phyloP scores from a whole-genome alignment of 148 eudicot genomes.

The Persicaria tinctoria region DNA sequence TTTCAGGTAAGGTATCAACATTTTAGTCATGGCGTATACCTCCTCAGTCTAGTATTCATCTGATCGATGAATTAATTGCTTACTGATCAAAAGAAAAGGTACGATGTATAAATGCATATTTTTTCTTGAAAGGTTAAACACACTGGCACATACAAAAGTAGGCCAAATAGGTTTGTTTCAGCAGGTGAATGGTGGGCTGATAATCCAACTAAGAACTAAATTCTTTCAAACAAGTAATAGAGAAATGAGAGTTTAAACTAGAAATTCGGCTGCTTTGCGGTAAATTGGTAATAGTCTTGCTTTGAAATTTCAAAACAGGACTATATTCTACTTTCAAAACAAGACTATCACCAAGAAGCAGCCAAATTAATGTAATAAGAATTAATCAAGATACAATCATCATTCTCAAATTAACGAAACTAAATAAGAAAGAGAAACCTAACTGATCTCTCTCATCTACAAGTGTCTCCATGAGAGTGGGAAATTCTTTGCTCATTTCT shows the following conservation, averaged over 20 bases:
- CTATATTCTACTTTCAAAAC: not conserved
- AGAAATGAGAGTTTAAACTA: not conserved
- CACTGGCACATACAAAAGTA: not conserved
- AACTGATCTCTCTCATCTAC: conserved; percentile 91
- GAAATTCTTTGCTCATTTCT: conserved; percentile 94
- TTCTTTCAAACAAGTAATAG: not conserved
- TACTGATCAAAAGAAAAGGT: not conserved
- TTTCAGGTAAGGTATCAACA: too few relatives aligned
- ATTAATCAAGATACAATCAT: not conserved
- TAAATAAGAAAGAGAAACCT: conserved; percentile 30
- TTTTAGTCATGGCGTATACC: not conserved
- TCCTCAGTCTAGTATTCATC: not conserved
- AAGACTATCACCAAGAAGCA: not conserved
- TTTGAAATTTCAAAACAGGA: not conserved
- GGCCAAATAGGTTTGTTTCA: not conserved
- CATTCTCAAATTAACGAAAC: not conserved
- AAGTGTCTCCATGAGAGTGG: conserved; percentile 89
- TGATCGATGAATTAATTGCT: not conserved
- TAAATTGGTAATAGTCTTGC: too few relatives aligned
- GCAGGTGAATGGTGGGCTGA: not conserved
- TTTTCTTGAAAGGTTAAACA: not conserved
- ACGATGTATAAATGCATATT: not conserved
- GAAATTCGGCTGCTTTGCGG: not conserved
- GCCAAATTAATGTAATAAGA: not conserved
- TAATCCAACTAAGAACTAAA: not conserved